Evolutionary conservation across 75 land plant species (phyloP), one percentile per base, ranked within the genome.

Genomic region (Ceratopteris richardii): DNA sequence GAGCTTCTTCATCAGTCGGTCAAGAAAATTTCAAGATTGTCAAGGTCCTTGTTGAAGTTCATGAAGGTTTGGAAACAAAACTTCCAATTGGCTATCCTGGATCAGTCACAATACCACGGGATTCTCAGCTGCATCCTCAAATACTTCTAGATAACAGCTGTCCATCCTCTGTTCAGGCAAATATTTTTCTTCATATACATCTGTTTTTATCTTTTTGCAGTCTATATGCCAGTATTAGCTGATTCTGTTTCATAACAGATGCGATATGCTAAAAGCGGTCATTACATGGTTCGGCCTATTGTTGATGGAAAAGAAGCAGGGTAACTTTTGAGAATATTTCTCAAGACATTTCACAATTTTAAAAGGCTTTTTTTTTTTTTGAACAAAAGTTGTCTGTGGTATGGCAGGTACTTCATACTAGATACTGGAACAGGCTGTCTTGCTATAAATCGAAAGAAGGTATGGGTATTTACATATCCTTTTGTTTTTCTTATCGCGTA

Each of bases 231-330:
- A 46, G 17, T 17, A 46, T 46, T n/a, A n/a, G 18, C 50, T 17
- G 22, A 18, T 46, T 44, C 5, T 56, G 31, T 54, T n/a, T n/a
- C n/a, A n/a, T n/a, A n/a, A 58, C 75, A 73, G 75, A 66, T 73
- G 64, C 1, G 43, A 24, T 23, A 44, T 29, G 57, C 69, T 25
- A 63, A 73, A 21, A 73, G 75, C 60, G 75, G 75, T 16, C 75
- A 73, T 42, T 66, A 60, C 21, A 41, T 73, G 25, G 75, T 73
- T 26, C 75, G 70, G 12, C 75, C 75, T 7, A 63, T 73, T 47
- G 56, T 73, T 61, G 69, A 73, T 61, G 75, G 75, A 21, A 55
- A 60, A 51, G 64, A 61, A 31, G 68, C 68, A 57, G 75, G 75
- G 75, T 73, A 66, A 2, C 66, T 33, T 33, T n/a, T n/a, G n/a